phyloP scores from a whole-genome alignment of 2,329 filamentous ascomycete species.

The Hirsutella minnesotensis region DNA sequence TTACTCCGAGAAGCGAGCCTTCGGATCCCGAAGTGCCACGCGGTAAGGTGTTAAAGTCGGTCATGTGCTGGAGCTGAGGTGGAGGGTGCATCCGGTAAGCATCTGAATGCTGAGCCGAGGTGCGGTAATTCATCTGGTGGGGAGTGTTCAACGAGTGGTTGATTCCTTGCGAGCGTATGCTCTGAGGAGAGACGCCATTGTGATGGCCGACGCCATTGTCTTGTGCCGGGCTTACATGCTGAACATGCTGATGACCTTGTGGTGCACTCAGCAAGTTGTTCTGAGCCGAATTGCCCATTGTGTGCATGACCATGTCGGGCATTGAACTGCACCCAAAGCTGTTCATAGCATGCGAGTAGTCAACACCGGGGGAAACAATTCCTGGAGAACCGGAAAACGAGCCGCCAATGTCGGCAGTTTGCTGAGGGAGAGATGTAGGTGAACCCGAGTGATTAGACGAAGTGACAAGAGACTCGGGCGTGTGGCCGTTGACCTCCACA shows the following conservation, averaged over 20 bases:
- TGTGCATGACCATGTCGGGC: conserved; percentile 42
- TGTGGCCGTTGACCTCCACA: conserved; percentile 21
- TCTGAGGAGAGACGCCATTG: conserved; percentile 11
- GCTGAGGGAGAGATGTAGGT: conserved; percentile 16
- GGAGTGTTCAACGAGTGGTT: conserved; percentile 12
- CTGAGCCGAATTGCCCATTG: conserved; percentile 22
- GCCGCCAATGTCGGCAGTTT: conserved; percentile 27
- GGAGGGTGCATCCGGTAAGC: conserved; percentile 20
- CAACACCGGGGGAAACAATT: conserved; percentile 40
- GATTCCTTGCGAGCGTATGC: conserved; percentile 14
- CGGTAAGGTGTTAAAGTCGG: conserved; percentile 38
- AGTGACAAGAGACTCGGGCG: conserved; percentile 19
- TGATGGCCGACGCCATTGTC: conserved; percentile 17
- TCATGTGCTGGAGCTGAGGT: conserved; percentile 13
- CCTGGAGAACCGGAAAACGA: conserved; percentile 41
- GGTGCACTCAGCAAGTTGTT: conserved; percentile 10
- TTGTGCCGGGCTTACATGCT: conserved; percentile 10
- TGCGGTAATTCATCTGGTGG: conserved; percentile 16
- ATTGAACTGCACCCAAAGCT: conserved; percentile 34
- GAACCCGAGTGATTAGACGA: conserved; percentile 19
- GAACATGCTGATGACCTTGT: conserved; percentile 12
- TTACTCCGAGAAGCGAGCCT: conserved; percentile 14
- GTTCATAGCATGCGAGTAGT: conserved; percentile 32
- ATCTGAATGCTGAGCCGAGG: conserved; percentile 16
- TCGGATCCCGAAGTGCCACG: conserved; percentile 26